These are phyloP conservation scores for Pestalotiopsis sp. DNA, from an alignment of 2,329 filamentous ascomycete species.

Conservation along the genomic window DNA sequence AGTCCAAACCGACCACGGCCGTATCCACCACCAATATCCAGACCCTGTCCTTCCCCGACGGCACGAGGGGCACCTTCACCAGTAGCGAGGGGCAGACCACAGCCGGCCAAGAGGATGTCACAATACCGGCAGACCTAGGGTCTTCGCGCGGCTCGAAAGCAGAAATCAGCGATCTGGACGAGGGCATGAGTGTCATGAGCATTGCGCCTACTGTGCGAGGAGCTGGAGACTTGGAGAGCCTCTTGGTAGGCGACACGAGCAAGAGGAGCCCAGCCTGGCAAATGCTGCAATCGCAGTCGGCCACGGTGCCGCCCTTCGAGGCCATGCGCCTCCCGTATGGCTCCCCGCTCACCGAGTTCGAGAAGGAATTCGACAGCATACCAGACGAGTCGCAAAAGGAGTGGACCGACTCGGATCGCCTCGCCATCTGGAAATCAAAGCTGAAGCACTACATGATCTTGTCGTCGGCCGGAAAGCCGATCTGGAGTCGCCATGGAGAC, in stretches of 20 bases:
- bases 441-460: slow-evolving; percentile 97
- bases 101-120: slow-evolving; percentile 29
- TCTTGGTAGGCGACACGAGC: slow-evolving; percentile 72
- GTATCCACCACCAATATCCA: slow-evolving; percentile 81
- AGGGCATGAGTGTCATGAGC: slow-evolving; percentile 68
- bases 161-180: slow-evolving; percentile 54
- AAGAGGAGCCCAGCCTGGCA: slow-evolving; percentile 70
- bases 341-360: slow-evolving; percentile 67
- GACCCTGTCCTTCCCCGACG: slow-evolving; percentile 73
- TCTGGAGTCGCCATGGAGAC: slow-evolving; percentile 94
- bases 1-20: slow-evolving; percentile 78
- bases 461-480: slow-evolving; percentile 93
- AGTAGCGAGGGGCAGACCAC: slow-evolving; percentile 37
- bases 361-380: slow-evolving; percentile 76
- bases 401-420: slow-evolving; percentile 56
- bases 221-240: slow-evolving; percentile 75
- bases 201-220: slow-evolving; percentile 64
- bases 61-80: slow-evolving; percentile 64
- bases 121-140: slow-evolving; percentile 26
- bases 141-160: slow-evolving; percentile 24
- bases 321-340: slow-evolving; percentile 40
- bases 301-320: slow-evolving; percentile 63
- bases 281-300: slow-evolving; percentile 64
- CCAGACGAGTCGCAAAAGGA: slow-evolving; percentile 52
- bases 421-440: slow-evolving; percentile 84